phyloP scores from a whole-genome alignment of 2,329 filamentous ascomycete genomes.

The Paraphaeosphaeria sporulosa region DNA sequence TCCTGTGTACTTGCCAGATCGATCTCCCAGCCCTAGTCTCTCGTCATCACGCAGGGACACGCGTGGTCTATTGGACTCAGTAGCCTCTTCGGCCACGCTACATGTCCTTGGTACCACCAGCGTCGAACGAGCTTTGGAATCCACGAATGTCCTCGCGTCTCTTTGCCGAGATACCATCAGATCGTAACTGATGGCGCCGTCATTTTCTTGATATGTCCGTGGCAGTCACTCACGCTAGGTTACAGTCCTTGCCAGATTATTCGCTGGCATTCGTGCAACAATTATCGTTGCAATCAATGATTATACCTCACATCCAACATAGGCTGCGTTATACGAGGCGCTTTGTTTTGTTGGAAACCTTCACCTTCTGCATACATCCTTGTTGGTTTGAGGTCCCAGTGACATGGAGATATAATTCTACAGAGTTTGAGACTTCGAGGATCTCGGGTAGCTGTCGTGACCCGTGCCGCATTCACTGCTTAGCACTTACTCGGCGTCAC shows the following conservation, averaged over 20 bases:
- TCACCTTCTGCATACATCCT: neutral
- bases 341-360: neutral
- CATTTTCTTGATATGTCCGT: neutral
- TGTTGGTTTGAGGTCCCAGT: neutral
- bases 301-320: neutral
- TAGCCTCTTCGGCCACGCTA: neutral
- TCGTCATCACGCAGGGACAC: slow-evolving; percentile 5
- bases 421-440: neutral
- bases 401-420: neutral
- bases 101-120: neutral
- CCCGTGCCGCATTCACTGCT: slow-evolving; percentile 21
- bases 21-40: neutral
- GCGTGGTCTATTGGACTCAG: neutral
- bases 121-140: neutral
- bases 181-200: neutral
- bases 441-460: slow-evolving; percentile 20
- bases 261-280: neutral
- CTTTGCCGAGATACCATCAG: neutral
- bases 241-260: slow-evolving; percentile 2
- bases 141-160: neutral
- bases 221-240: neutral
- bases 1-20: neutral
- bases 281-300: neutral
- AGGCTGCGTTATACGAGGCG: neutral
- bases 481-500: slow-evolving; percentile 16